Evolutionary conservation across 352 stramenopile genomes (phyloP).

Genomic region (Pseudoperonospora humuli): DNA sequence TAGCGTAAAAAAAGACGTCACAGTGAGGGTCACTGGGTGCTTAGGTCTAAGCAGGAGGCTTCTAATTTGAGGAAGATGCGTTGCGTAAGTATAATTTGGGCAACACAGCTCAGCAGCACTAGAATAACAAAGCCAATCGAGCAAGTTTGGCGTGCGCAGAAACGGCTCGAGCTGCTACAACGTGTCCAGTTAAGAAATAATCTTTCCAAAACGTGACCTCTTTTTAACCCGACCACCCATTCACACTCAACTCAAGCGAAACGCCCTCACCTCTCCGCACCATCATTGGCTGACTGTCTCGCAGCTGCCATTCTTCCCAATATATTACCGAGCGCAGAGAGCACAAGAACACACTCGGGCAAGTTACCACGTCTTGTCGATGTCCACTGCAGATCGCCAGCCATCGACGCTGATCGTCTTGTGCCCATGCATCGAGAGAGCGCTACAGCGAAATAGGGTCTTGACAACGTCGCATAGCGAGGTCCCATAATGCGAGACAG

Average conservation of each 20-base stretch:
- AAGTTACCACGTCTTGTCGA: too few relatives aligned
- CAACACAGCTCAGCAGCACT: background rate
- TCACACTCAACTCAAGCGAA: background rate
- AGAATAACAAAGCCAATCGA: constrained; percentile 13
- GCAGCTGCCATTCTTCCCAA: background rate
- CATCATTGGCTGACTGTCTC: background rate
- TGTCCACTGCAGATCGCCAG: too few relatives aligned
- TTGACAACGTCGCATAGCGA: background rate
- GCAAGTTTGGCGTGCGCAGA: constrained; percentile 1
- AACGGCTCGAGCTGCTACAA: background rate
- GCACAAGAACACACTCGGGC: too few relatives aligned
- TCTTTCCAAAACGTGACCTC: background rate
- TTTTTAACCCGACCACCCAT: constrained; percentile 2
- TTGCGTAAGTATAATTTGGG: background rate
- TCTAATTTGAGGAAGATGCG: too few relatives aligned
- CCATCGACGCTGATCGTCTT: too few relatives aligned
- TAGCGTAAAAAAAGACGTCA: background rate
- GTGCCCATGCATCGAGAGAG: too few relatives aligned
- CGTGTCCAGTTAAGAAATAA: background rate
- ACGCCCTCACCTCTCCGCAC: background rate
- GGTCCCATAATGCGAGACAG: background rate
- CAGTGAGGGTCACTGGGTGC: too few relatives aligned
- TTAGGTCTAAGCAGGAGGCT: too few relatives aligned
- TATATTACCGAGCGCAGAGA: too few relatives aligned
- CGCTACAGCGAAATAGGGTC: background rate